Evolutionary conservation across 768 basidiomycete genomes (phyloP).

Genomic region (Trametes cubensis): DNA sequence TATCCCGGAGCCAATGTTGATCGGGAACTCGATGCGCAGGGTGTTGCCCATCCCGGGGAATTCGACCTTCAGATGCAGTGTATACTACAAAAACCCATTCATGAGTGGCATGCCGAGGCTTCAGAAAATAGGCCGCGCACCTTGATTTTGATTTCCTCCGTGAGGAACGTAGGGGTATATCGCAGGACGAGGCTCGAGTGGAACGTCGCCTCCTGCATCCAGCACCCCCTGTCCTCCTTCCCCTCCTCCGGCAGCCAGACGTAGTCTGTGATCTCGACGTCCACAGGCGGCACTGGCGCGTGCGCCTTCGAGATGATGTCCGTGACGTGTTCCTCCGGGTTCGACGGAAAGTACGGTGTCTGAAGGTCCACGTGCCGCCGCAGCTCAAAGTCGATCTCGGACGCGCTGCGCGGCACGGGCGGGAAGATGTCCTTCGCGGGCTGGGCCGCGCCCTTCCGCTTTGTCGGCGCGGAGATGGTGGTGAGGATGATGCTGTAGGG

Average conservation of each 20-base stretch:
- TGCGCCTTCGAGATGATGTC: conserved; percentile 20
- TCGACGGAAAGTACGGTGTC: conserved; percentile 13
- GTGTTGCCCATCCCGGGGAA: conserved; percentile 28
- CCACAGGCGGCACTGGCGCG: conserved; percentile 14
- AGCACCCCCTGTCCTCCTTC: conserved; percentile 22
- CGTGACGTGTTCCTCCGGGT: conserved; percentile 16
- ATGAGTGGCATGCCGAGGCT: not conserved
- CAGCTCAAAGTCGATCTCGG: conserved; percentile 23
- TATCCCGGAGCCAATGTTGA: conserved; percentile 23
- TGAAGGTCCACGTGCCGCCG: conserved; percentile 18
- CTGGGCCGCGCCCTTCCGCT: conserved; percentile 19
- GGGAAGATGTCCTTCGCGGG: conserved; percentile 26
- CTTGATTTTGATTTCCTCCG: conserved; percentile 18
- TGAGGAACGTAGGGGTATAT: conserved; percentile 24
- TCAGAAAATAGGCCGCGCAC: conserved; percentile 9
- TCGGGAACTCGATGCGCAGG: conserved; percentile 23
- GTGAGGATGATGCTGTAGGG: conserved; percentile 28
- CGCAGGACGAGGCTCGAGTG: conserved; percentile 17
- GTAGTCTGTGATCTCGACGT: conserved; percentile 23
- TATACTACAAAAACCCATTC: conserved; percentile 10
- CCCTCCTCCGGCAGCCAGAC: conserved; percentile 24
- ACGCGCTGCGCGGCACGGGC: conserved; percentile 17
- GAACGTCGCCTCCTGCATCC: conserved; percentile 27
- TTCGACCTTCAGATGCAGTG: conserved; percentile 20
- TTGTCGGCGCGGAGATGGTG: conserved; percentile 24